phyloP scores from a whole-genome alignment of 768 basidiomycete species.

The Amanita subjunquillea region DNA sequence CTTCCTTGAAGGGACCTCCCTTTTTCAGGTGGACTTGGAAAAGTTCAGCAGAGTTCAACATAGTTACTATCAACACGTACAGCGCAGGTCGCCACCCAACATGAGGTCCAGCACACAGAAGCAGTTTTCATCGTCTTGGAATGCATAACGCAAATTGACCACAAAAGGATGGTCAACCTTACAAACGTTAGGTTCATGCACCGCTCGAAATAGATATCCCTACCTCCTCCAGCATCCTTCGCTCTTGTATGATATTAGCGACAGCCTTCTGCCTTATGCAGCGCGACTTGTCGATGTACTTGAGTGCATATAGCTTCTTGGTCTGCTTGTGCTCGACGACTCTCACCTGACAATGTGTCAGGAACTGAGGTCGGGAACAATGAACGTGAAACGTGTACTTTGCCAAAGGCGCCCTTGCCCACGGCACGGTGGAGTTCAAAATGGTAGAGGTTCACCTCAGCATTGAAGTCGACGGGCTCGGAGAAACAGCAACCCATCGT shows the following conservation, averaged over 20 bases:
- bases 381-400: slow-evolving; percentile 37
- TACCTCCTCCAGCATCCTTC: slow-evolving; percentile 87
- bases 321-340: slow-evolving; percentile 95
- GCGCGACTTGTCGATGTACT: slow-evolving; percentile 94
- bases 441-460: slow-evolving; percentile 86
- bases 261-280: slow-evolving; percentile 88
- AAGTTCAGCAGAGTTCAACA: slow-evolving; percentile 1
- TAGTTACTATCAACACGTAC: slow-evolving; percentile 33
- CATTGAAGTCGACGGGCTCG: slow-evolving; percentile 78
- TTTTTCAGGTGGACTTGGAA: slow-evolving; percentile 75
- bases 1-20: slow-evolving; percentile 53
- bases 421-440: slow-evolving; percentile 94
- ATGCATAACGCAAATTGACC: slow-evolving; percentile 88
- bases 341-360: slow-evolving; percentile 53
- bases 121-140: slow-evolving; percentile 95
- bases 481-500: slow-evolving; percentile 58
- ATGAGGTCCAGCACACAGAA: slow-evolving; percentile 97
- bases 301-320: slow-evolving; percentile 88
- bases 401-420: slow-evolving; percentile 97
- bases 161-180: slow-evolving; percentile 86
- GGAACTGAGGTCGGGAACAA: slow-evolving; percentile 1
- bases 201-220: slow-evolving; percentile 8
- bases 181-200: slow-evolving; percentile 1
- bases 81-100: slow-evolving; percentile 90
- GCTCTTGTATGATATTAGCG: slow-evolving; percentile 90